These are phyloP conservation scores for Aspergillus biplanus DNA, from an alignment of 495 filamentous ascomycete genomes.

Conservation along the genomic window DNA sequence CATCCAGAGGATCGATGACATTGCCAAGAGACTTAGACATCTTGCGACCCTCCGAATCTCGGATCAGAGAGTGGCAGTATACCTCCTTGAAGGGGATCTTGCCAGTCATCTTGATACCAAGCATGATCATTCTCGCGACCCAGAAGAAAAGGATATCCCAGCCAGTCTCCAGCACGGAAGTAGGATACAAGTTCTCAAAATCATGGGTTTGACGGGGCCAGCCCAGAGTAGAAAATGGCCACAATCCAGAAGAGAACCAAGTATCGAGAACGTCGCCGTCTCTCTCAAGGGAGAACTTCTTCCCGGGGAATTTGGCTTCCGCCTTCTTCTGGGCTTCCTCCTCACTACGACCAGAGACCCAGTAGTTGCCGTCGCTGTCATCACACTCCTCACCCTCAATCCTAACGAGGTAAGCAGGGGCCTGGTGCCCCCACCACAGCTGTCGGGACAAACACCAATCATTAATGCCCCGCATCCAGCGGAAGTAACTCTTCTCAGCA, in stretches of 20 bases:
- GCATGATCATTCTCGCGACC: constrained; percentile 84
- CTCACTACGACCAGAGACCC: constrained; percentile 70
- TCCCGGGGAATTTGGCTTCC: constrained; percentile 66
- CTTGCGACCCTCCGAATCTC: constrained; percentile 79
- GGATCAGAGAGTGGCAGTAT: constrained; percentile 75
- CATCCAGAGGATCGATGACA: constrained; percentile 80
- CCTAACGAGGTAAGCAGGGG: constrained; percentile 72
- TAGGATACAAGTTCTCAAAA: constrained; percentile 72
- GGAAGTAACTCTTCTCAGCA: constrained; percentile 70
- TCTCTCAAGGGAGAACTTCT: constrained; percentile 66
- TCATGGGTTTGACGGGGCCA: constrained; percentile 74
- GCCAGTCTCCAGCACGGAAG: constrained; percentile 75
- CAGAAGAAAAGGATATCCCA: constrained; percentile 91
- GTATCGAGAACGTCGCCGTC: constrained; percentile 81
- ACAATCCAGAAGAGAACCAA: constrained; percentile 81
- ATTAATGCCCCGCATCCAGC: constrained; percentile 74
- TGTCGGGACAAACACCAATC: constrained; percentile 85
- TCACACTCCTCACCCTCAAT: constrained; percentile 64
- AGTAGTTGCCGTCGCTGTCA: constrained; percentile 59
- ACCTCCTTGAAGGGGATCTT: constrained; percentile 79
- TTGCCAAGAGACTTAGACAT: constrained; percentile 88
- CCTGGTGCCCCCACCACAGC: constrained; percentile 86
- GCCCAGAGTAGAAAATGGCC: constrained; percentile 82
- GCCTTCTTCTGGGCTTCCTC: constrained; percentile 68
- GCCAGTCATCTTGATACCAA: constrained; percentile 75